Base-by-base conservation (phyloP, 2,329 filamentous ascomycete genomes). In the Daldinia sp. region DNA sequence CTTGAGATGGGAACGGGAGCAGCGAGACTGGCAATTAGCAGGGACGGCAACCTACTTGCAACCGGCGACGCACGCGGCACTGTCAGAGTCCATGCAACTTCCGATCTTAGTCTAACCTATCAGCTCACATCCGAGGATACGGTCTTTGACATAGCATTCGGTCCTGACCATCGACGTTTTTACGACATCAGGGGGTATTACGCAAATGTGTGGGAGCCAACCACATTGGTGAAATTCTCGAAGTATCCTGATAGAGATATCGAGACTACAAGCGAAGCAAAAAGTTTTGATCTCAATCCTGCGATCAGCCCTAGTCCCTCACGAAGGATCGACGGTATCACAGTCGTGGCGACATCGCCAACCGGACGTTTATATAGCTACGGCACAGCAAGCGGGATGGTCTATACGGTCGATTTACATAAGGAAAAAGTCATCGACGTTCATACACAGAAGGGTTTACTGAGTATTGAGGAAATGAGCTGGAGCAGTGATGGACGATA, bases 101-200 rank as follows among this genome's bases (percentile, higher is more conserved):
- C 71, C 12, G 69, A 72, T 15, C 72, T 79, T 12, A 44, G 37
- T 5, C 50, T 75, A 1, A 18, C 80, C 2, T 78, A 80, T 51
- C 74, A 78, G 18, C 53, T 79, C 5, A 46, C 72, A 3, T 74
- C 78, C 2, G 69, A 75, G 48, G 74, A 79, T 41, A 15, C 65
- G 9, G 60, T 77, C 6, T 37, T 73, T 1, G 70, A 55, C 7
- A 42, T 78, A 12, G 30, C 67, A 15, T 75, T 78, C 46, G 74
- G 74, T 51, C 71, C 75, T 12, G 74, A 77, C 35, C 58, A 65
- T 9, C 62, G 65, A 7, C 74, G 74, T 4, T 53, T 78, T 12
- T 78, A 78, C 60, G 77, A 79, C 51, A 71, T 78, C 26, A 64
- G 77, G 39, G 76, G 75, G 4, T 63, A 60, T 20, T 74, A 77